Conservation (phyloP, 306 rosid species). For the Cyamopsis tetragonoloba region DNA sequence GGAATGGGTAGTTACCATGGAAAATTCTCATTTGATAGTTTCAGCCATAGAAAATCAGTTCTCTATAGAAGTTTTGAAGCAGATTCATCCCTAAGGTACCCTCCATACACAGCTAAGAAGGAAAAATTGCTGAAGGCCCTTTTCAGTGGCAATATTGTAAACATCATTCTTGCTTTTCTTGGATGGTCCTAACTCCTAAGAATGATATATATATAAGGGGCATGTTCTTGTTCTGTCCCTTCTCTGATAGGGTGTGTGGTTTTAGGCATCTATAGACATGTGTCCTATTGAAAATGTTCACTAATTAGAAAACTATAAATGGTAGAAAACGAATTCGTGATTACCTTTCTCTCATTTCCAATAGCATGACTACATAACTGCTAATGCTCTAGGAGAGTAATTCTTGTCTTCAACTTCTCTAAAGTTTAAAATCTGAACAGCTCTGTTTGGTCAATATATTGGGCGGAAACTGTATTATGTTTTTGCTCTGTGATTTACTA, state of each 20-base stretch:
- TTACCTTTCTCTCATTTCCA: too few species aligned
- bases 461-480: too few species aligned
- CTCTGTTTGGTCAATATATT: too few species aligned
- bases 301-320: neutral
- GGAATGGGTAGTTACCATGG: conserved; percentile 90
- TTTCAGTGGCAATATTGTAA: conserved; percentile 41
- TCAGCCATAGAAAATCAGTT: conserved; percentile 79
- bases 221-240: neutral
- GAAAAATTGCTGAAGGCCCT: conserved; percentile 53
- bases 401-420: too few species aligned
- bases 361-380: too few species aligned
- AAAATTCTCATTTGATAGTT: conserved; percentile 70
- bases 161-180: conserved; percentile 39
- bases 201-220: conserved; percentile 2
- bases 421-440: too few species aligned
- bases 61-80: conserved; percentile 59
- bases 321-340: too few species aligned
- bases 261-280: neutral
- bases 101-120: conserved; percentile 68
- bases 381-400: too few species aligned
- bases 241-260: neutral
- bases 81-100: conserved; percentile 63
- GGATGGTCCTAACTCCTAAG: conserved; percentile 59
- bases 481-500: too few species aligned
- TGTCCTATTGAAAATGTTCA: neutral